Percentiles rank a stretch among this genome's conserved stretches.
Evolutionary conservation across 345 rosid genomes (phyloP).

Genomic region (Sisymbrium irio): DNA sequence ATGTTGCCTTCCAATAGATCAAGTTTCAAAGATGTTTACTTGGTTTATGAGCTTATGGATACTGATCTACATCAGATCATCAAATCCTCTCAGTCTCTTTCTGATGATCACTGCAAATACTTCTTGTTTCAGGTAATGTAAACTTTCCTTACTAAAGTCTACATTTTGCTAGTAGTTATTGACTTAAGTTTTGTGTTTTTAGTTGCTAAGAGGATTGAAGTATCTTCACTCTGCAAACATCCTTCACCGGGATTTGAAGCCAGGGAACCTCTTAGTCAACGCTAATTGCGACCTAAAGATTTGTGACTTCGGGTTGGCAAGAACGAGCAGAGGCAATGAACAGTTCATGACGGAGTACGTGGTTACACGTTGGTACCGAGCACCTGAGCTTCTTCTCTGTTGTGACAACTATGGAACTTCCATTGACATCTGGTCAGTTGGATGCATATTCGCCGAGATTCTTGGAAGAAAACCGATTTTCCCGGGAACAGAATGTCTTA

Average conservation of each 20-base stretch:
- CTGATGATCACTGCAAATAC: conserved; percentile 78
- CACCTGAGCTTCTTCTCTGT: conserved; percentile 87
- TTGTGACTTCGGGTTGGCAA: conserved; percentile 82
- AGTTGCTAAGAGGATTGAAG: conserved; percentile 81
- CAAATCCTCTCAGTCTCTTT: conserved; percentile 65
- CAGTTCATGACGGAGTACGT: conserved; percentile 90
- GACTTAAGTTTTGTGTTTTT: conserved; percentile 3
- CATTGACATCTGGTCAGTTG: conserved; percentile 89
- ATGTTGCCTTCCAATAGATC: conserved; percentile 61
- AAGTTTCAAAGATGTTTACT: conserved; percentile 75
- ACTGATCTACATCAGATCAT: conserved; percentile 87
- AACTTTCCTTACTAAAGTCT: neutral
- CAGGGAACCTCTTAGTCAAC: conserved; percentile 82
- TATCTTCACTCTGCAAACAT: conserved; percentile 93
- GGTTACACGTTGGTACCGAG: conserved; percentile 93
- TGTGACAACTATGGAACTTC: conserved; percentile 83
- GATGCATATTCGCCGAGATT: conserved; percentile 89
- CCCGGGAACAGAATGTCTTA: conserved; percentile 78
- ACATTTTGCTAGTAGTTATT: neutral
- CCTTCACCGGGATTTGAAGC: conserved; percentile 89
- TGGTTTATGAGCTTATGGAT: conserved; percentile 95
- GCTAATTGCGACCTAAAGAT: conserved; percentile 83
- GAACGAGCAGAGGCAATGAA: conserved; percentile 63
- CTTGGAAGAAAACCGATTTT: conserved; percentile 82
- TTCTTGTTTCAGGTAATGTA: conserved; percentile 71